phyloP scores from a whole-genome alignment of 2,329 filamentous ascomycete genomes.

The Alternaria triticimaculans region DNA sequence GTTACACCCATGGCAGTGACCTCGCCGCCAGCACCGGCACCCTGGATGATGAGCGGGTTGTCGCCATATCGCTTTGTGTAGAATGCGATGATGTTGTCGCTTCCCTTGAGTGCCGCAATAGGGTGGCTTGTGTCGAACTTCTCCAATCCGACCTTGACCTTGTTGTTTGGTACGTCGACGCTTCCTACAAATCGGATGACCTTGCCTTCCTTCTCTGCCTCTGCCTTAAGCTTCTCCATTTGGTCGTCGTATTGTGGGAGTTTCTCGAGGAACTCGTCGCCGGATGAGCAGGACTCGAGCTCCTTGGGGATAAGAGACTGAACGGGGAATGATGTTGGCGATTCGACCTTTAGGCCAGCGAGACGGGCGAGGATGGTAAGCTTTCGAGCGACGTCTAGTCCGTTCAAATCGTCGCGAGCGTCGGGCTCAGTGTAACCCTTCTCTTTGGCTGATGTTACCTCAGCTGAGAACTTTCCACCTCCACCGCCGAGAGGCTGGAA shows the following conservation, averaged over 20 bases:
- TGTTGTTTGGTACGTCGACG: conserved; percentile 80
- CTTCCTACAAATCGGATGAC: conserved; percentile 94
- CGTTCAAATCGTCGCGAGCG: conserved; percentile 84
- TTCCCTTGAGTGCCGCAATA: conserved; percentile 93
- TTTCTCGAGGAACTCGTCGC: conserved; percentile 83
- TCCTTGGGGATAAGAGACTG: conserved; percentile 91
- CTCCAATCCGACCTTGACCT: conserved; percentile 91
- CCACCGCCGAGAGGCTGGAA: conserved; percentile 82
- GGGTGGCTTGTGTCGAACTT: conserved; percentile 82
- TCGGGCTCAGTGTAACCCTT: conserved; percentile 92
- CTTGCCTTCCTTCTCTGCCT: conserved; percentile 86
- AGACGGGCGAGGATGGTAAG: conserved; percentile 91
- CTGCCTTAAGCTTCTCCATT: conserved; percentile 87
- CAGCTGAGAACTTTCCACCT: conserved; percentile 85
- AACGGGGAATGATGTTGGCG: conserved; percentile 88
- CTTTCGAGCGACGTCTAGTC: conserved; percentile 91
- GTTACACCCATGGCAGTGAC: conserved; percentile 98
- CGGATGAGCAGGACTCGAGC: conserved; percentile 76
- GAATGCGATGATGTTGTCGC: conserved; percentile 99
- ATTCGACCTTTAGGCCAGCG: conserved; percentile 79
- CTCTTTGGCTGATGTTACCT: conserved; percentile 90
- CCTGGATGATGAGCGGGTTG: conserved; percentile 93
- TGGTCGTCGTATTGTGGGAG: conserved; percentile 83
- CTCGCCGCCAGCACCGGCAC: conserved; percentile 90
- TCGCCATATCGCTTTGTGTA: conserved; percentile 93